phyloP scores from a whole-genome alignment of 495 filamentous ascomycete species.

The Neurospora tetraspora region DNA sequence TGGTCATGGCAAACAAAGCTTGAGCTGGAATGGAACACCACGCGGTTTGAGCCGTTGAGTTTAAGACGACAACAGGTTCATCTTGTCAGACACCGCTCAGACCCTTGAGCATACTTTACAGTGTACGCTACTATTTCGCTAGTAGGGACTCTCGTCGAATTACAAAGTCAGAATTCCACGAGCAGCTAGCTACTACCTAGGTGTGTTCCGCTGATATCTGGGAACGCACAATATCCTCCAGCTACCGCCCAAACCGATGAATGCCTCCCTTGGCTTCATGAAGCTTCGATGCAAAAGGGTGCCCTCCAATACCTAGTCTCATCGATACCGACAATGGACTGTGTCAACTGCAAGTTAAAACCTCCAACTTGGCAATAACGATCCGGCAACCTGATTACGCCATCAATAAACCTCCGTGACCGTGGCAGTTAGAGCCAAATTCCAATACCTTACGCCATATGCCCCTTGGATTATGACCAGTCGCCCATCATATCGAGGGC shows the following conservation, averaged over 20 bases:
- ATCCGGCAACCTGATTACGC: neutral
- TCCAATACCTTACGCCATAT: neutral
- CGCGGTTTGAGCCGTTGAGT: neutral
- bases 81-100: neutral
- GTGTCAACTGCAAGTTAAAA: neutral
- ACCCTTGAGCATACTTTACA: neutral
- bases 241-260: neutral
- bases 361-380: neutral
- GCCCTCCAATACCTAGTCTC: neutral
- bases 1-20: neutral
- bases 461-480: neutral
- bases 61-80: neutral
- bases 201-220: neutral
- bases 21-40: neutral
- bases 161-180: neutral
- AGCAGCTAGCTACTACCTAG: neutral
- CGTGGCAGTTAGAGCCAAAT: neutral
- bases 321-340: neutral
- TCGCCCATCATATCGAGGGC: neutral
- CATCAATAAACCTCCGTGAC: neutral
- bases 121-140: neutral
- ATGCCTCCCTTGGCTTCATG: neutral
- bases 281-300: neutral
- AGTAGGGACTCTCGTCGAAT: neutral
- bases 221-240: neutral